These are phyloP conservation scores for Lachancea fermentati DNA, from an alignment of 805 yeast genomes.

Conservation along the genomic window DNA sequence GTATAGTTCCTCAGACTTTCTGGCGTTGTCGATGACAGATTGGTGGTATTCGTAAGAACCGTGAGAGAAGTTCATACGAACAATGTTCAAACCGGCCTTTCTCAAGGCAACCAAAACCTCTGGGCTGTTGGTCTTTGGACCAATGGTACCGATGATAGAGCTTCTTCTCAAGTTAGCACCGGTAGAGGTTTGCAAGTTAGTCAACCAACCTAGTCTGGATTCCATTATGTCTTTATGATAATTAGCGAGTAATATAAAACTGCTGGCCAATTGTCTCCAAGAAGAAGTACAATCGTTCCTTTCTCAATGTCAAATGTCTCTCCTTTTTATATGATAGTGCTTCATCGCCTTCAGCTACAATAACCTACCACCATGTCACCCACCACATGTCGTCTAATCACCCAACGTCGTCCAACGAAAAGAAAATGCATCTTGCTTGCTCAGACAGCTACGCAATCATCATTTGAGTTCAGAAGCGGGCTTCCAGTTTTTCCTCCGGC, in stretches of 20 bases:
- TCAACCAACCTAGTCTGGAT: conserved; percentile 74
- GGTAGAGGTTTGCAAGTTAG: conserved; percentile 73
- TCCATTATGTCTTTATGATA: conserved; percentile 29
- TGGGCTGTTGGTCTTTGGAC: conserved; percentile 93
- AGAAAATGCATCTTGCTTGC: not conserved
- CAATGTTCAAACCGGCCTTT: conserved; percentile 96
- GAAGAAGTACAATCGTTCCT: not conserved
- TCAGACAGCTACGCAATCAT: not conserved
- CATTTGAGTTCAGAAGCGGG: not conserved
- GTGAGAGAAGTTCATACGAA: conserved; percentile 98
- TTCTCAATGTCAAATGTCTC: not conserved
- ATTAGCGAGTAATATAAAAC: not conserved
- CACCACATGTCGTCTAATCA: conserved; percentile 3
- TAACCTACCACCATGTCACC: conserved; percentile 1
- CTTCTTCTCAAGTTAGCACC: conserved; percentile 83
- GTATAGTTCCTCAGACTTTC: conserved; percentile 84
- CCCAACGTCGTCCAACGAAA: conserved; percentile 4
- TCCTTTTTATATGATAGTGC: not conserved
- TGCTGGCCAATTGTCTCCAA: not conserved
- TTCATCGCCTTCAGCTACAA: not conserved
- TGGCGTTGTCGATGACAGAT: conserved; percentile 91
- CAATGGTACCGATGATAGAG: conserved; percentile 97
- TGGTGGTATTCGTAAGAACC: conserved; percentile 98
- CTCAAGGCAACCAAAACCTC: conserved; percentile 81
- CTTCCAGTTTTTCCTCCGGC: not conserved